Conservation (phyloP, 2,329 filamentous ascomycete species). For the Lecanicillium sp. region DNA sequence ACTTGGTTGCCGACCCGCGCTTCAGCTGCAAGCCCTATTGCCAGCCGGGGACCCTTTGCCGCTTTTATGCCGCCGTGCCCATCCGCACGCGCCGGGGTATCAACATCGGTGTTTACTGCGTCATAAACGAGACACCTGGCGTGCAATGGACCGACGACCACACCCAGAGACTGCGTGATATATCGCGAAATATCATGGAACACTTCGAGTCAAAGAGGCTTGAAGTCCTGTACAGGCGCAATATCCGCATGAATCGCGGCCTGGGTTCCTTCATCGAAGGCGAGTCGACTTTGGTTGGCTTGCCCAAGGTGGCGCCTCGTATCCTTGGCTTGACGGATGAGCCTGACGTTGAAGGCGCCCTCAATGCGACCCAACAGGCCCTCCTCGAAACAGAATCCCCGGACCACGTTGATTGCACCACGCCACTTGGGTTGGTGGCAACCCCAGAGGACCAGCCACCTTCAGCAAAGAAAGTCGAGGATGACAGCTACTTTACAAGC, state of each 20-base stretch:
- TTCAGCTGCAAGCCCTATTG: slow-evolving; percentile 16
- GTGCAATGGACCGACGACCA: slow-evolving; percentile 14
- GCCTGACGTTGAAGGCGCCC: slow-evolving; percentile 2
- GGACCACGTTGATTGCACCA: too few relatives aligned
- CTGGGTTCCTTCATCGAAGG: slow-evolving; percentile 22
- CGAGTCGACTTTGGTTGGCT: slow-evolving; percentile 9
- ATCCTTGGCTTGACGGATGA: background rate
- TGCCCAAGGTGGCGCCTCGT: background rate
- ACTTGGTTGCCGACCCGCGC: slow-evolving; percentile 19
- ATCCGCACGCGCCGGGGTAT: slow-evolving; percentile 23
- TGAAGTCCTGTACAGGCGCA: slow-evolving; percentile 15
- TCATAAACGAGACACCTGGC: slow-evolving; percentile 11
- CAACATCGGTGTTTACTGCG: slow-evolving; percentile 26
- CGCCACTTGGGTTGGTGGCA: too few relatives aligned
- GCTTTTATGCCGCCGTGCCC: slow-evolving; percentile 27
- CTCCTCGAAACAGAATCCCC: too few relatives aligned
- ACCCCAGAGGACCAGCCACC: too few relatives aligned
- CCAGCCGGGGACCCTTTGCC: slow-evolving; percentile 10
- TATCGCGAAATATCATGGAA: slow-evolving; percentile 20
- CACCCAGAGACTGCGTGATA: slow-evolving; percentile 12
- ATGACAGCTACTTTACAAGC: slow-evolving; percentile 5
- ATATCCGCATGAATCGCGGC: slow-evolving; percentile 24
- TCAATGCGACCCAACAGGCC: slow-evolving; percentile 4
- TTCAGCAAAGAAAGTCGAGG: too few relatives aligned
- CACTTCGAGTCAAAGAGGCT: slow-evolving; percentile 20